Evolutionary conservation across 345 rosid genomes (phyloP), one percentile per base, ranked within the genome.

Genomic region (Salix purpurea): DNA sequence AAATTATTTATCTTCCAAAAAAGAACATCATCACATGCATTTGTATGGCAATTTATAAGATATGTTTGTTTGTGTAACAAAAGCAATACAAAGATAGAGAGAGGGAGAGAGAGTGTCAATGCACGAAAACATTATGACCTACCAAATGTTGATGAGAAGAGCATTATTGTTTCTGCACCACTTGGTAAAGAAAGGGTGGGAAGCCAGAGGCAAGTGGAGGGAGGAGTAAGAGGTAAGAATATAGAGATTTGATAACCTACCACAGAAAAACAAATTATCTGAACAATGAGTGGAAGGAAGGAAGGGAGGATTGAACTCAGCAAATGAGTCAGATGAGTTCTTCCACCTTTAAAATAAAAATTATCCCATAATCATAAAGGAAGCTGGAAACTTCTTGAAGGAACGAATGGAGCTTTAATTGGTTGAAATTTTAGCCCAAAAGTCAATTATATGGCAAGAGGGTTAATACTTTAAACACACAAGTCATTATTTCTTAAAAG

Each of bases 381-480:
- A 16, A 61, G 64, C 39, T 21, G 32, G 39, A 69, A 5, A 37
- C 60, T 18, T 26, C 42, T 40, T 54, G 61, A 72, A 58, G 62
- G 56, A 69, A 46, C 16, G 48, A 52, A 73, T 37, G 73, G 4
- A 28, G 71, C 48, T 68, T 34, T 44, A 21, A 46, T 2, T 52
- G 44, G 83, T 76, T 78, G 84, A 21, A 54, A 72, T 74, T 73
- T 74, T 74, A 73, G 66, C 68, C 56, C 46, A 68, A 62, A 78
- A 74, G 83, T 83, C 83, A 74, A 79, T 79, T 71, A 37, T 58
- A 48, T 42, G 77, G 70, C 73, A 46, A 42, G 75, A 71, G 48
- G 77, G 46, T 67, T 39, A 54, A 65, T 61, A 16, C 40, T 48
- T 24, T 19, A 40, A 5, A 7, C 56, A 2, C 60, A 10, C 40